Evolutionary conservation across 2,329 filamentous ascomycete genomes (phyloP), one percentile per base, ranked within the genome.

Genomic region (Cordyceps pruinosa): DNA sequence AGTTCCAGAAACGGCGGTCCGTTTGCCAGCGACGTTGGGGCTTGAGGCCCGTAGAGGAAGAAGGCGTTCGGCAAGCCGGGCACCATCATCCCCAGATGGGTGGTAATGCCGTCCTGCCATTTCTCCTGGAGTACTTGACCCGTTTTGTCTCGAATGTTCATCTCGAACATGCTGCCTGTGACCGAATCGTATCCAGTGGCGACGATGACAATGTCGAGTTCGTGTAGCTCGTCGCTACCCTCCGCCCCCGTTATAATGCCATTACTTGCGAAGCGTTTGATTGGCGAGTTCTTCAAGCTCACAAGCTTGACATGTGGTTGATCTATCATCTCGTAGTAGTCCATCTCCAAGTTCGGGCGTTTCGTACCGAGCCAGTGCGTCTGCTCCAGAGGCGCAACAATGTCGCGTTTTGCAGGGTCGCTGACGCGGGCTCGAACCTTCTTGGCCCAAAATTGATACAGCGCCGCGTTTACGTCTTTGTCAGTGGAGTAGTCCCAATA

Each of bases 401-500:
- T 50, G 12, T 59, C 49, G 21, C 25, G 51, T 28, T 62, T 62
- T 3, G 10, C 26, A 6, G 56, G 37, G 35, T 62, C 41, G 17
- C 28, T 55, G 19, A 62, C 58, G 1, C 52, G 51, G 10, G 34
- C 23, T 23, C 19, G 21, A 2, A 42, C 46, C 39, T 60, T 61
- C 5, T 46, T n/a, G 5, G 23, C 50, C 60, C 57, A 60, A n/a
- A 61, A 60, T 21, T 52, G n/a, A 19, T 59, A 60, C 15, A 56
- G 32, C 8, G n/a, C 42, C 2, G 42, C 13, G 35, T 60, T 61
- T 6, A 34, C 59, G 9, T 7, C 30, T 35, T 46, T 46, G n/a
- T 61, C 51, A 3, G 46, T 3, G 4, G 25, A 2, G 5, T 57
- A 28, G 1, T 61, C 58, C 1, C n/a, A 67, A 61, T 79, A 83